Base-by-base conservation (phyloP, 1,139 yeast genomes). In the Geotrichum australiense region DNA sequence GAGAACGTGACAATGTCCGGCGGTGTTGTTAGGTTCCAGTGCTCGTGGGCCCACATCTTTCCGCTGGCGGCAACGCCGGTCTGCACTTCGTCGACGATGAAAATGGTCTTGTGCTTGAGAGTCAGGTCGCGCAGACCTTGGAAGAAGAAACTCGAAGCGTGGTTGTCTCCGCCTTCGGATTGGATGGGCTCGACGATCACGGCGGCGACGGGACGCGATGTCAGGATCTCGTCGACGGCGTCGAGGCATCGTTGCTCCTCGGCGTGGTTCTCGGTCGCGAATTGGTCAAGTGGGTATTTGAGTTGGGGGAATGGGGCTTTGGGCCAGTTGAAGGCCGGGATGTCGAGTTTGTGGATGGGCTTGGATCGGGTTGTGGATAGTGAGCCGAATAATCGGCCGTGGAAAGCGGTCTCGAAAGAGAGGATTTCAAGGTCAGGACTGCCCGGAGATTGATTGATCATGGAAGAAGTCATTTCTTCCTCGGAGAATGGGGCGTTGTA, bases 41-140 rank as follows among this genome's bases (percentile, higher is more conserved):
- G 82, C 65, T 83, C 93, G 61, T 83, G 93, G 30, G 86, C 89
- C 94, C 94, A 82, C 70, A 82, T 69, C 51, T 71, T 71, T 55
- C 94, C 94, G 25, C 93, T 80, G 46, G 89, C 89, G 55, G 85
- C 93, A 46, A 82, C 83, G 58, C 94, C 94, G 42, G 93, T 83
- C 66, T 82, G 94, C 45, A 82, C 94, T 65, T 82, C 93, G 59
- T 83, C 93, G 48, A 81, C 76, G 53, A 83, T 83, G 68, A 82
- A 65, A 51, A 80, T 69, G 39, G 82, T 76, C 46, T 75, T 81
- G 62, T 80, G 67, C 59, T 78, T 75, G 59, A 74, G 63, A 47
- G 91, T 80, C 53, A 83, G 61, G 53, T 77, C 80, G 61, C 89
- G 77, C 52, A 82, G 69, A 35, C 85, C 83, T 63, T 80, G 87